Base-by-base conservation (phyloP, 2,329 filamentous ascomycete species). In the Colletotrichum costaricense region DNA sequence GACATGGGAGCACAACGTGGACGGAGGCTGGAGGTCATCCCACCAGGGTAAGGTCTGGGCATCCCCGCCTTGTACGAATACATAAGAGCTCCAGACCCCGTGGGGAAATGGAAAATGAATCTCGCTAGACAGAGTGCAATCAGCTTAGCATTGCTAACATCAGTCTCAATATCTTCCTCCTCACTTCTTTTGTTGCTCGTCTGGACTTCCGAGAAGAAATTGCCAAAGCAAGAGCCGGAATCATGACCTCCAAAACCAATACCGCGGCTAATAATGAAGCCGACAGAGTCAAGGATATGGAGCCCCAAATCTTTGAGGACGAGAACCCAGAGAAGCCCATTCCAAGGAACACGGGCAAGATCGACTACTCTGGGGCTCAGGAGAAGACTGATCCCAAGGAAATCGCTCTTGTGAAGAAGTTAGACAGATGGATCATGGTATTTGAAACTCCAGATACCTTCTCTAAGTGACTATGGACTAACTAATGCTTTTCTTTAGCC, bases 321-420 rank as follows among this genome's bases (percentile, higher is more conserved):
- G 72, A 73, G 16, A 66, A 68, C 56, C 66, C 69, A 22, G 62
- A 75, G 65, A 75, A 75, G 73, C 68, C 69, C 5, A 58, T 78
- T 16, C 77, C 77, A 24, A 74, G 52, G 24, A 70, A 68, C 14
- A 62, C 60, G 9, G 73, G 73, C 35, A 78, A 73, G 38, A 65
- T 74, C 49, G 83, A 84, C 71, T 84, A 84, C 75, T 84, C 81
- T 9, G 82, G 83, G 56, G 82, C 83, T 7, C 78, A 80, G 69
- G 80, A 81, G 74, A 85, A 85, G 77, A 84, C 82, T 3, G 82
- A 84, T 56, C 82, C 82, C 0, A 81, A 77, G 52, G 83, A 85
- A 66, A 85, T 84, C 66, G 80, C 80, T 2, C 78, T 85, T n/a
- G 83, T 85, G 42, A 80, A 78, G 72, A 84, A 84, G 75, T 77